phyloP scores from a whole-genome alignment of 345 rosid species.

The Ceriops tagal region DNA sequence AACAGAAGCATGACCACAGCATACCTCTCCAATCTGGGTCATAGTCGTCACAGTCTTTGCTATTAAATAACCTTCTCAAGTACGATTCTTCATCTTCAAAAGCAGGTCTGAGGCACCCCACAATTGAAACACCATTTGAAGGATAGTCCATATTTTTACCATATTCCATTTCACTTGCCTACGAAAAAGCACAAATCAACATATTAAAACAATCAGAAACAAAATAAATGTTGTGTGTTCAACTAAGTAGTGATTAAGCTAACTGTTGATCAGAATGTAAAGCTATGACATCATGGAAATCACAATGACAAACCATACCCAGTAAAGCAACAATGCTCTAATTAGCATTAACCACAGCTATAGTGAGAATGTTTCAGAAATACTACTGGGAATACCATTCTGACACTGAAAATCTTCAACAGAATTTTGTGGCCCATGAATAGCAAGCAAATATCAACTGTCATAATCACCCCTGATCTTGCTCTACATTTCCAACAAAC shows the following conservation, averaged over 20 bases:
- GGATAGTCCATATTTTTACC: constrained; percentile 69
- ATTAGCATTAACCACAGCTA: neutral
- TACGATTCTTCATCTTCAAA: constrained; percentile 75
- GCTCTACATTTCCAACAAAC: constrained; percentile 1
- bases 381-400: neutral
- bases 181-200: constrained; percentile 19
- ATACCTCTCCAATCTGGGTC: constrained; percentile 63
- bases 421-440: neutral
- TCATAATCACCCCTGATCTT: neutral
- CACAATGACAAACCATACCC: no score
- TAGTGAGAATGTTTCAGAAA: neutral
- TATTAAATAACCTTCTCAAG: constrained; percentile 54
- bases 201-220: neutral
- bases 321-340: no score
- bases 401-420: neutral
- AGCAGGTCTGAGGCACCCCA: constrained; percentile 79
- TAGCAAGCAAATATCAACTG: neutral
- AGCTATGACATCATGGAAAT: no score
- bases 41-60: constrained; percentile 56
- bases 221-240: neutral
- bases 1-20: constrained; percentile 12
- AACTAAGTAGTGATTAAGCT: no score
- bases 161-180: constrained; percentile 59
- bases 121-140: constrained; percentile 81
- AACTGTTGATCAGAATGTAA: no score